Percentiles rank a stretch among this genome's conserved stretches.
Evolutionary conservation across 768 basidiomycete genomes (phyloP).

Genomic region (Dioszegia hungarica): DNA sequence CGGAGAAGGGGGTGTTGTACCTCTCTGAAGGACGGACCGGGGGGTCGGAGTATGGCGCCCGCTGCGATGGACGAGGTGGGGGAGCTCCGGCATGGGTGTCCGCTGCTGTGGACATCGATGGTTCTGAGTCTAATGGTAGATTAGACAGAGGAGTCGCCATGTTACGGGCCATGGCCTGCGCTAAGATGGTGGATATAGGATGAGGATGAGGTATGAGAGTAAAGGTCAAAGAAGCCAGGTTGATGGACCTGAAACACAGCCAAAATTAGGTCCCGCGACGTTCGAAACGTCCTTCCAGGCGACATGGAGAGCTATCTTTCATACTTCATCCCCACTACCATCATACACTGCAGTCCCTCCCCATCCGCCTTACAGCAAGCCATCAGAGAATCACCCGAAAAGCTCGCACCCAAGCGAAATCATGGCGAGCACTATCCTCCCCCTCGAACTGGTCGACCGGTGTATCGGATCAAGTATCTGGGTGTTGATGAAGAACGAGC

Average conservation of each 20-base stretch:
- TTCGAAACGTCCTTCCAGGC: background rate
- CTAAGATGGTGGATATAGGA: no score
- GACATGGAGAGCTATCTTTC: background rate
- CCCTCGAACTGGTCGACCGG: constrained; percentile 93
- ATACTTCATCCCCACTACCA: background rate
- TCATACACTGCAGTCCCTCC: background rate
- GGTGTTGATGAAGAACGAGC: constrained; percentile 97
- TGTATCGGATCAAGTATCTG: constrained; percentile 96
- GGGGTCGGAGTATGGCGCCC: no score
- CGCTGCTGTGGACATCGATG: no score
- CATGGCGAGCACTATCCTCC: constrained; percentile 91
- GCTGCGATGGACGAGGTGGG: no score
- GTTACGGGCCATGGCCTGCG: no score
- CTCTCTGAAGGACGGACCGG: no score
- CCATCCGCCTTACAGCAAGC: background rate
- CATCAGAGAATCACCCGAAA: background rate
- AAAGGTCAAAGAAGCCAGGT: background rate
- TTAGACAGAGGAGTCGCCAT: no score
- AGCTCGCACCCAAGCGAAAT: background rate
- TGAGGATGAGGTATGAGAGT: background rate
- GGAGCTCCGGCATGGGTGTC: no score
- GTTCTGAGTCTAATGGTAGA: no score
- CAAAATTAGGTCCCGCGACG: background rate
- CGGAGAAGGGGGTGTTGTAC: no score
- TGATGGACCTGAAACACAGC: background rate